These are phyloP conservation scores for Agaricales sp. DNA, from an alignment of 1,284 basidiomycete species.

Conservation along the genomic window DNA sequence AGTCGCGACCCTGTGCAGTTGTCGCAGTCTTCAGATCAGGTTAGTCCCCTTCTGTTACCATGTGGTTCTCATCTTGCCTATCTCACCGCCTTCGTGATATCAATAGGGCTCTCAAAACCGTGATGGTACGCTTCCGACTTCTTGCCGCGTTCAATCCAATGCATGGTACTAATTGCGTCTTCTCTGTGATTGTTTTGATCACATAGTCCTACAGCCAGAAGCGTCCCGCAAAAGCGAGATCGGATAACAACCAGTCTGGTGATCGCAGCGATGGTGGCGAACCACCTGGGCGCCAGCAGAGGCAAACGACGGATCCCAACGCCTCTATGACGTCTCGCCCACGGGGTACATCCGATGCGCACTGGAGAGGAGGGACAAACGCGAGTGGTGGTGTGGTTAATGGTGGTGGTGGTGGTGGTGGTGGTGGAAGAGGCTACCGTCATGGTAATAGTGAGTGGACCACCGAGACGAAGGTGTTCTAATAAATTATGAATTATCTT, in stretches of 20 bases:
- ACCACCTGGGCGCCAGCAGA: conserved; percentile 28
- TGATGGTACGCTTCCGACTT: conserved; percentile 44
- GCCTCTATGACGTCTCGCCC: conserved; percentile 30
- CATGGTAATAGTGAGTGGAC: background rate
- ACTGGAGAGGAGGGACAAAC: conserved; percentile 7
- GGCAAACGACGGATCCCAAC: conserved; percentile 23
- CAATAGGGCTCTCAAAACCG: conserved; percentile 58
- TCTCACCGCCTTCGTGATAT: conserved; percentile 9
- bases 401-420: background rate
- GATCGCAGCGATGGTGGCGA: conserved; percentile 30
- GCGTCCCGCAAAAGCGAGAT: conserved; percentile 44
- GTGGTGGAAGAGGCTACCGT: background rate
- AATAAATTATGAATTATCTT: background rate
- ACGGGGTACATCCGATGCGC: conserved; percentile 36
- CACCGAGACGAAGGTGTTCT: background rate
- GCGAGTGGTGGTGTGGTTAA: too few relatives aligned
- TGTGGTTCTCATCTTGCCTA: conserved; percentile 10
- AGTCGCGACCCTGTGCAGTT: conserved; percentile 84
- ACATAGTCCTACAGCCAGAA: conserved; percentile 59
- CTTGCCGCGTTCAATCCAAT: conserved; percentile 1
- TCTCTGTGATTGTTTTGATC: conserved; percentile 5
- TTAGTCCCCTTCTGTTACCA: conserved; percentile 23
- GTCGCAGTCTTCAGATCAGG: conserved; percentile 83
- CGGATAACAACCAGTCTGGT: conserved; percentile 29
- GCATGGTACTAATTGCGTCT: conserved; percentile 3